Evolutionary conservation across 345 rosid genomes (phyloP), one percentile per base, ranked within the genome.

Genomic region (Populus alba): DNA sequence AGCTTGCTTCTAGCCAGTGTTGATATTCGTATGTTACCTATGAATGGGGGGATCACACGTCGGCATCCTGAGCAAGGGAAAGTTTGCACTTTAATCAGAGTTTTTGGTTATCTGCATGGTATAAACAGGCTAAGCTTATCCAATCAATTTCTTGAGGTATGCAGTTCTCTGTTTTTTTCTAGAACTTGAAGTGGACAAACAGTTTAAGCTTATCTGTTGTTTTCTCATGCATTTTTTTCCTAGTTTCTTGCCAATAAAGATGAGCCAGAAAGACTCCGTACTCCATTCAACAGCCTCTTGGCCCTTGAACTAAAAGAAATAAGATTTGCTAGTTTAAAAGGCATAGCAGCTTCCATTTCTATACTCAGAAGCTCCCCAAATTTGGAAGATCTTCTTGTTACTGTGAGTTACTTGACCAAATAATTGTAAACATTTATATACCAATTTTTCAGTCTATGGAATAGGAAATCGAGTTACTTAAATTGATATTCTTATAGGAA

Each of bases 111-210:
- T 73, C 68, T 84, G 9, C 35, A 61, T 73, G 74, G 79, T 73
- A 12, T 81, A 12, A 55, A 71, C 72, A 84, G 66, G 77, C 85
- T 84, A 35, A 57, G 73, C 22, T 73, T 84, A 18, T 76, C 79
- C 39, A 37, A 80, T 72, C 41, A 65, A 63, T 84, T 84, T 84
- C 80, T 84, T 18, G 75, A 83, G 86, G 86, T 80, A 80, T 73
- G 53, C 53, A 47, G 53, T 47, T 47, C 6, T 47, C 53, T 49
- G 25, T 37, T 45, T 6, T 49, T 72, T 27, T n/a, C 31, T 22
- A 5, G 6, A 9, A 25, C 31, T 63, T 25, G 33, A 63, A 63
- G 33, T 33, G 16, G 27, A 39, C 8, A 22, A 49, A 47, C 18
- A 47, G 7, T 65, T 66, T 66, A 7, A 61, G 27, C 45, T 17